Conservation (phyloP, 2,329 filamentous ascomycete genomes). For the Cordyceps javanica region DNA sequence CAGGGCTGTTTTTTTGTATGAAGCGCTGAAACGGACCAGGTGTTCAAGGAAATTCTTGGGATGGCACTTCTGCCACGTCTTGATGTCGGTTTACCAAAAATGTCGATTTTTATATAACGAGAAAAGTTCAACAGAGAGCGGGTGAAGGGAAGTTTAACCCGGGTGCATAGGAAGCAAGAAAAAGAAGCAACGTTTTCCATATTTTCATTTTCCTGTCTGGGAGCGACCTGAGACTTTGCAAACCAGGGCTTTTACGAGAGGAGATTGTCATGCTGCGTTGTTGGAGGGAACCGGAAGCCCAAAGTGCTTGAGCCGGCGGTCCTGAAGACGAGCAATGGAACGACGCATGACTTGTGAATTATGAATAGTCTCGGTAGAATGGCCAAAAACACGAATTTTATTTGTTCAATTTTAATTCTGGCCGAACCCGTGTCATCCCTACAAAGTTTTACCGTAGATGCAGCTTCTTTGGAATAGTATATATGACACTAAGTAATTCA, state of each 20-base stretch:
- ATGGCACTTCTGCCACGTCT: conserved; percentile 5
- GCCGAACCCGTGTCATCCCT: no score
- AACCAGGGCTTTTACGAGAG: conserved; percentile 21
- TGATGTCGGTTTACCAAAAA: conserved; percentile 9
- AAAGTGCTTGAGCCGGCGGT: conserved; percentile 18
- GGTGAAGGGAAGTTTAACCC: neutral
- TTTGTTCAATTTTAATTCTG: conserved; percentile 7
- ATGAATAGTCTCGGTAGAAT: conserved; percentile 34
- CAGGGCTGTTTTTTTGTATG: conserved; percentile 13
- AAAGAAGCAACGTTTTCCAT: conserved; percentile 31
- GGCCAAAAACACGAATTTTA: conserved; percentile 26
- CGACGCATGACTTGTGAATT: conserved; percentile 24
- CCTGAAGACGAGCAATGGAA: conserved; percentile 16
- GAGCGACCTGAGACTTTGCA: conserved; percentile 14
- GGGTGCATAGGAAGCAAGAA: conserved; percentile 19
- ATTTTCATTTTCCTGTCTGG: conserved; percentile 24
- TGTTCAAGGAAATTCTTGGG: conserved; percentile 13
- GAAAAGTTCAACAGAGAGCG: conserved; percentile 10
- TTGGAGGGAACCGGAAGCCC: conserved; percentile 19
- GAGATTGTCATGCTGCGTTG: conserved; percentile 21
- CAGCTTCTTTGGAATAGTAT: no score
- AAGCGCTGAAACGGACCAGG: conserved; percentile 14
- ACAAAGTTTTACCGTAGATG: no score
- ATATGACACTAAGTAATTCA: no score
- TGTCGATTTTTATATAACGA: conserved; percentile 13